phyloP scores from a whole-genome alignment of 192 early-diverging fungal genomes.

The Gaertneriomyces semiglobifer region DNA sequence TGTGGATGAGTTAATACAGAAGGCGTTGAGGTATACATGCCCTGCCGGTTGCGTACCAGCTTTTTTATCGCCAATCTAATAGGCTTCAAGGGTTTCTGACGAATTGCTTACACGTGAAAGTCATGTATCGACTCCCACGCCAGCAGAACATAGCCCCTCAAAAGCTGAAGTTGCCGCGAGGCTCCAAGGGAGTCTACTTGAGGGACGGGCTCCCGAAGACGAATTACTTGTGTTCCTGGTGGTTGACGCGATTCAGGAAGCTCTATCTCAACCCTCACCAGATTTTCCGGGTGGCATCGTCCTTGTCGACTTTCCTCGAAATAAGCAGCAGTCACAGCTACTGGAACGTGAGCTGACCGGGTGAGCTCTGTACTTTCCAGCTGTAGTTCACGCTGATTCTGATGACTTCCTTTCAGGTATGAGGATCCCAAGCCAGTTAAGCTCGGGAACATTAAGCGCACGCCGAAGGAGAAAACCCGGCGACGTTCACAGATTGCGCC shows the following conservation, averaged over 20 bases:
- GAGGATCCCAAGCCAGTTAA: slow-evolving; percentile 63
- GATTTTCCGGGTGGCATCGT: slow-evolving; percentile 43
- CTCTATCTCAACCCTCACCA: slow-evolving; percentile 19
- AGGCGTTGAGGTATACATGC: slow-evolving; percentile 42
- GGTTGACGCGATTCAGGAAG: slow-evolving; percentile 44
- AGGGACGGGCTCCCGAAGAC: slow-evolving; percentile 48
- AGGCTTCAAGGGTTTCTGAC: neutral
- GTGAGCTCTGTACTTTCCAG: slow-evolving; percentile 23
- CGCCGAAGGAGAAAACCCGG: slow-evolving; percentile 15
- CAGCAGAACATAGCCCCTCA: too few species aligned
- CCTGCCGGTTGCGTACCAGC: slow-evolving; percentile 12
- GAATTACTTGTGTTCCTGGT: slow-evolving; percentile 48
- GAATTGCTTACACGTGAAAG: too few species aligned
- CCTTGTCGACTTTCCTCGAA: slow-evolving; percentile 55
- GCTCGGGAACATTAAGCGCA: slow-evolving; percentile 51
- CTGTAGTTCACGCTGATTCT: neutral
- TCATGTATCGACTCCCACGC: too few species aligned
- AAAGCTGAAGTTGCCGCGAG: slow-evolving; percentile 43
- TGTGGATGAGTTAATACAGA: slow-evolving; percentile 47
- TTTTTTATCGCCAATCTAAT: neutral
- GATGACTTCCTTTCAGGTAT: slow-evolving; percentile 34
- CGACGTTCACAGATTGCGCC: slow-evolving; percentile 45
- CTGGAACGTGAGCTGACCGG: slow-evolving; percentile 58
- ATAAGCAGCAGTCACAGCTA: slow-evolving; percentile 48
- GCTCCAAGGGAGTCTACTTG: slow-evolving; percentile 48